A percentile compares a stretch with the other conserved stretches of the same genome.
Conservation (phyloP, 352 stramenopile species). For the Phytophthora tentaculata region DNA sequence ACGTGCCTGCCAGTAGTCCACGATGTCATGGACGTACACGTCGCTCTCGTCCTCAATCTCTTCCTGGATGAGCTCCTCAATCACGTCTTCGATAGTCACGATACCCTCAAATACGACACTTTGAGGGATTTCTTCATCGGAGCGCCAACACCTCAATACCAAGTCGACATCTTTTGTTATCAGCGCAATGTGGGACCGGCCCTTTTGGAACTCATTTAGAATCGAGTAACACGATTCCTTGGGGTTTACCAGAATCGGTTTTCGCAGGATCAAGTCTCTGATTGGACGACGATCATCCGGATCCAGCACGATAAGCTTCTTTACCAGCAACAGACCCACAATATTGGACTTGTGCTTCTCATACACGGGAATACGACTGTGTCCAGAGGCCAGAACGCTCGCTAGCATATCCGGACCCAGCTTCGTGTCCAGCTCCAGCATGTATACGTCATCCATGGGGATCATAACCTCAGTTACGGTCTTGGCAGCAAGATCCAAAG, state of each 20-base stretch:
- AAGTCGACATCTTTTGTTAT: conserved; percentile 62
- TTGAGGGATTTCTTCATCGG: conserved; percentile 47
- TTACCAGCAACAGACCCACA: conserved; percentile 87
- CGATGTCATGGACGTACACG: conserved; percentile 69
- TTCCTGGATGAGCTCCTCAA: conserved; percentile 93
- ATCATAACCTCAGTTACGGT: conserved; percentile 91
- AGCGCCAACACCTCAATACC: conserved; percentile 65
- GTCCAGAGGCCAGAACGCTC: conserved; percentile 86
- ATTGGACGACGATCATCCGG: conserved; percentile 76
- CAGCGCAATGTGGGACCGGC: conserved; percentile 83
- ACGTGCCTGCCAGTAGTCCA: conserved; percentile 62
- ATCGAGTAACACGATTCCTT: conserved; percentile 88
- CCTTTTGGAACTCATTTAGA: conserved; percentile 93
- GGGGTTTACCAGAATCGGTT: conserved; percentile 83
- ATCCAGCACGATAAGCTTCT: conserved; percentile 91
- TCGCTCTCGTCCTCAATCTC: conserved; percentile 93
- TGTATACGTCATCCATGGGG: conserved; percentile 86
- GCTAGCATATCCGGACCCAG: conserved; percentile 78
- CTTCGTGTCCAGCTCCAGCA: conserved; percentile 82
- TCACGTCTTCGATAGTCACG: conserved; percentile 93
- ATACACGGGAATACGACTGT: conserved; percentile 92
- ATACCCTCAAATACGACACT: conserved; percentile 85
- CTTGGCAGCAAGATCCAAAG: conserved; percentile 88
- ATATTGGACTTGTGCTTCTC: conserved; percentile 78
- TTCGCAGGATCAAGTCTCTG: conserved; percentile 66